Evolutionary conservation across 331 rosid genomes (phyloP), one percentile per base, ranked within the genome.

Genomic region (Arachis monticola): DNA sequence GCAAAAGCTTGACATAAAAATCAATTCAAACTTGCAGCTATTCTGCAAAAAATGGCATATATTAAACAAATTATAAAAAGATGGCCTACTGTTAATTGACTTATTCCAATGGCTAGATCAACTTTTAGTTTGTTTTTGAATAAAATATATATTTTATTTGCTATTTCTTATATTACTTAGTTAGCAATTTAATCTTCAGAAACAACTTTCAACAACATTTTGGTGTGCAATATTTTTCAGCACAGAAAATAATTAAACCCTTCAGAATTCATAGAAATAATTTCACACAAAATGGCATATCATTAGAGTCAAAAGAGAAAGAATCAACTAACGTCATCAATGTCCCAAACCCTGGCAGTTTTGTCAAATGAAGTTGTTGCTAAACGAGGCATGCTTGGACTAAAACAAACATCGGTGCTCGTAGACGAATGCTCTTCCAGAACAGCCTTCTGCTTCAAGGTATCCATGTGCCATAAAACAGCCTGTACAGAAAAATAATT

Each of bases 291-390:
- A 67, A 17, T 11, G 12, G 38, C 14, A 53, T 46, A 60, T 31
- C 30, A 67, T 38, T 22, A 53, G 8, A 61, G 79, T 59, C 53
- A 60, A 47, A 35, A 32, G 69, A 14, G 41, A 52, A 47, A 59
- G 62, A 32, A 60, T 82, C 13, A 17, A 92, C 96, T 95, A 60
- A 92, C 99, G 81, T 87, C 92, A 48, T 95, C 98, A 58, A 89
- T 96, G 77, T 92, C 99, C 99, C 99, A 95, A 80, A 95, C 98
- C 86, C 98, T 71, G 81, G 92, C 97, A 68, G 98, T 90, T 89
- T 86, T 90, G 83, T 95, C 99, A 38, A 92, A 95, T 35, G 99
- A 95, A 69, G 98, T 90, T 41, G 99, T 95, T 67, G 99, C 99
- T 38, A 92, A 89, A 8, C 92, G 98, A 0, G 92, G 80, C 87